Evolutionary conservation across 306 rosid genomes (phyloP).

Genomic region (Dryas octopetala): DNA sequence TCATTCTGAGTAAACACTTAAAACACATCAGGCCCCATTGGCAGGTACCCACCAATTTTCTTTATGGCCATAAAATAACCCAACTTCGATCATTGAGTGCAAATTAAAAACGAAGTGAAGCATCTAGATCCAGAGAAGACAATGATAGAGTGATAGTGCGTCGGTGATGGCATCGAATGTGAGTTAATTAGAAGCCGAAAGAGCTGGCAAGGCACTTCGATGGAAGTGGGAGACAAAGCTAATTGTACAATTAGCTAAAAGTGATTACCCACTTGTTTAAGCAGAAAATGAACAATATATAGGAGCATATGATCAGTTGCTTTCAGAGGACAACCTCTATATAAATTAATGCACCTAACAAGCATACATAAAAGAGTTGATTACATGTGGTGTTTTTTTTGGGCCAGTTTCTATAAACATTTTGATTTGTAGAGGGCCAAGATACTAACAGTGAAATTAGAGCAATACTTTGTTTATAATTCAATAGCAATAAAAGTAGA

Average conservation of each 20-base stretch:
- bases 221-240: constrained; percentile 1
- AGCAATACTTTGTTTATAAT: no score
- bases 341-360: background rate
- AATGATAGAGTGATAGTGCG: background rate
- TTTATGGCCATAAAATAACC: background rate
- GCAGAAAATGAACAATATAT: background rate
- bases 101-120: constrained; percentile 15
- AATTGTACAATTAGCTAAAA: background rate
- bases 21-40: constrained; percentile 11
- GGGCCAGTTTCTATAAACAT: no score
- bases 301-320: background rate
- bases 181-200: background rate
- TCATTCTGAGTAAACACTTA: background rate
- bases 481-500: no score
- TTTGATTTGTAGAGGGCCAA: no score
- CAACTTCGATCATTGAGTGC: background rate
- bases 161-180: background rate
- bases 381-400: no score
- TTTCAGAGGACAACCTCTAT: background rate
- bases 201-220: background rate
- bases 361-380: background rate
- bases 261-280: background rate
- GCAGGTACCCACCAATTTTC: background rate
- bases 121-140: constrained; percentile 14
- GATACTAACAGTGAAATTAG: no score